phyloP scores from a whole-genome alignment of 345 rosid genomes.

The Noccaea bulbosa region DNA sequence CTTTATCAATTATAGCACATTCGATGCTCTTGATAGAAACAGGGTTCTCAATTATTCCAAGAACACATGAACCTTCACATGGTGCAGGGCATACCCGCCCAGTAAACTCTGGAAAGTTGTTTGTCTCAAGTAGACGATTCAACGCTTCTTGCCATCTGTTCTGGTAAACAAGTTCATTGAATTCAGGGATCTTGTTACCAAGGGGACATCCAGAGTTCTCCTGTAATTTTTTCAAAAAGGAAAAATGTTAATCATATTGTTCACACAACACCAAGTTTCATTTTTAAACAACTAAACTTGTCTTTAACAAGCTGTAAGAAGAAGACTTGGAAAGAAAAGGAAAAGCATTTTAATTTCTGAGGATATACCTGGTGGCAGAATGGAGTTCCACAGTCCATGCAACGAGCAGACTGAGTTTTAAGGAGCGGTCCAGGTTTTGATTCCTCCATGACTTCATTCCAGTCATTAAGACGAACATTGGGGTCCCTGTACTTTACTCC shows the following conservation, averaged over 20 bases:
- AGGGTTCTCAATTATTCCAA: constrained; percentile 99
- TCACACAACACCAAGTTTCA: neutral
- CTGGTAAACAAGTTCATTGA: constrained; percentile 95
- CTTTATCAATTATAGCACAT: constrained; percentile 91
- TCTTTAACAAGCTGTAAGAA: constrained; percentile 4
- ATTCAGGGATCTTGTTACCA: constrained; percentile 99
- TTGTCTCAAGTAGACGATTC: constrained; percentile 91
- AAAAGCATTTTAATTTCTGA: constrained; percentile 6
- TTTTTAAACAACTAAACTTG: neutral
- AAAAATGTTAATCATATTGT: neutral
- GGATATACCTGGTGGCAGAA: constrained; percentile 90
- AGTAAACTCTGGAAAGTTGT: constrained; percentile 98
- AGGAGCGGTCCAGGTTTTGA: constrained; percentile 81
- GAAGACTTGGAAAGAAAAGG: neutral
- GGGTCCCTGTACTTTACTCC: constrained; percentile 93
- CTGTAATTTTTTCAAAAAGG: constrained; percentile 45
- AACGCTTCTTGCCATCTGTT: constrained; percentile 99
- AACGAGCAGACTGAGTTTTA: constrained; percentile 95
- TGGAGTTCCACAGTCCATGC: constrained; percentile 99
- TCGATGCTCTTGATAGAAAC: constrained; percentile 95
- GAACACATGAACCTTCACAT: constrained; percentile 99
- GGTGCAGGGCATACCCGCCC: constrained; percentile 99
- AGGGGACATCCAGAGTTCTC: constrained; percentile 98
- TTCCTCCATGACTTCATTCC: constrained; percentile 93
- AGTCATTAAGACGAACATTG: constrained; percentile 77